A percentile compares a stretch with the other conserved stretches of the same genome.
phyloP scores from a whole-genome alignment of 106 monocot species.

The Dendrobium officinale region DNA sequence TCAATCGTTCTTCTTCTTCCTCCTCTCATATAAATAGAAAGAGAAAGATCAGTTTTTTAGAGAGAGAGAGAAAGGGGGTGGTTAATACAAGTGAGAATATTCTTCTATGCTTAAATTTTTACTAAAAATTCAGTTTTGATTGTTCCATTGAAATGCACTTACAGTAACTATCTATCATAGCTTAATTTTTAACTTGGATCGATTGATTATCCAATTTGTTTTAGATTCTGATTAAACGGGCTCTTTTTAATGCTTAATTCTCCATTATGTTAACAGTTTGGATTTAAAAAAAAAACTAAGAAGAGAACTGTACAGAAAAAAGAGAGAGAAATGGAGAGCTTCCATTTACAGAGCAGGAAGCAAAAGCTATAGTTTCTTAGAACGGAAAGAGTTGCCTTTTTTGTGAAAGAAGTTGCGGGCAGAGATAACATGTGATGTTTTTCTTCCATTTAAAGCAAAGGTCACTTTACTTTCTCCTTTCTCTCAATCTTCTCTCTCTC shows the following conservation, averaged over 20 bases:
- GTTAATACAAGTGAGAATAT: no score
- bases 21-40: background rate
- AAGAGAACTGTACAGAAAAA: no score
- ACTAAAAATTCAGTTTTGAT: no score
- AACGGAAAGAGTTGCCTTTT: constrained; percentile 18
- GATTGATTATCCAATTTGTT: background rate
- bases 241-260: no score
- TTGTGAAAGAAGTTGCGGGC: constrained; percentile 28
- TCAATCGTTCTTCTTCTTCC: background rate
- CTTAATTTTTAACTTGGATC: no score
- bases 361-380: constrained; percentile 13
- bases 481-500: constrained; percentile 6
- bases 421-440: constrained; percentile 31
- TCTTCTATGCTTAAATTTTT: no score
- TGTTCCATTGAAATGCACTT: no score
- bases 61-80: background rate
- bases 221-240: background rate
- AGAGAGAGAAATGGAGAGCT: background rate
- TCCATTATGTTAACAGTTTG: no score
- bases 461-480: constrained; percentile 15
- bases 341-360: constrained; percentile 8
- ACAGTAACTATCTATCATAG: no score
- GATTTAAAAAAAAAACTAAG: no score
- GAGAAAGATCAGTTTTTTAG: background rate
- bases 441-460: constrained; percentile 22